Percentiles rank a stretch among this genome's conserved stretches.
Evolutionary conservation across 129 eudicot genomes (phyloP).

Genomic region (Silybum marianum): DNA sequence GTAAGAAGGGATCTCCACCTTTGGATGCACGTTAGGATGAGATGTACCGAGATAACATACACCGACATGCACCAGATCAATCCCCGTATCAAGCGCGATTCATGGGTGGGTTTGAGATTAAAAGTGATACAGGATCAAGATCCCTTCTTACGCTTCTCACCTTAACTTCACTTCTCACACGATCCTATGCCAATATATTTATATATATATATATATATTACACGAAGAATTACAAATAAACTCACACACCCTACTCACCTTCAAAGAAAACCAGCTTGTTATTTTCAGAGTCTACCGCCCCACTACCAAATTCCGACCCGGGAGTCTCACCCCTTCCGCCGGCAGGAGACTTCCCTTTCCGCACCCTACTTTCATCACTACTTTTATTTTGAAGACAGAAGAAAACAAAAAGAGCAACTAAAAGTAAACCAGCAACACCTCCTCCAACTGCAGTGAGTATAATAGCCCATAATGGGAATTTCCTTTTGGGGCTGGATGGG

Average conservation of each 20-base stretch:
- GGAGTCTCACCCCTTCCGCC: slow-evolving; percentile 60
- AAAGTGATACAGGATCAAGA: too few relatives aligned
- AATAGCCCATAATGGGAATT: slow-evolving; percentile 47
- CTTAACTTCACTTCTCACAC: too few relatives aligned
- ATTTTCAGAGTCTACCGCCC: slow-evolving; percentile 27
- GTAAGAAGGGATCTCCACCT: too few relatives aligned
- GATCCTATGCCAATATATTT: too few relatives aligned
- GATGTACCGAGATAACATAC: too few relatives aligned
- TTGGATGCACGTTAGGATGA: too few relatives aligned
- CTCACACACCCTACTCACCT: slow-evolving; percentile 36
- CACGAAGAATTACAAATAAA: slow-evolving; percentile 21
- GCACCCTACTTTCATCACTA: slow-evolving; percentile 28
- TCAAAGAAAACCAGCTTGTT: slow-evolving; percentile 34
- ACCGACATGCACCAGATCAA: too few relatives aligned
- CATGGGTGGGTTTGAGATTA: too few relatives aligned
- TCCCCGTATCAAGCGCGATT: too few relatives aligned
- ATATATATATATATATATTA: background rate
- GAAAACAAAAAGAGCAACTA: slow-evolving; percentile 33
- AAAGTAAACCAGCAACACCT: slow-evolving; percentile 32
- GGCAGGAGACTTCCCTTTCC: slow-evolving; percentile 45
- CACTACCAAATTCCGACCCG: too few relatives aligned
- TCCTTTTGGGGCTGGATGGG: slow-evolving; percentile 46
- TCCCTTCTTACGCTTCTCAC: too few relatives aligned
- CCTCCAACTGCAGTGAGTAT: slow-evolving; percentile 58
- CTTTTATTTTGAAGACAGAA: slow-evolving; percentile 43